A percentile compares a stretch with the other conserved stretches of the same genome.
Conservation (phyloP, 2,329 filamentous ascomycete species). For the Trichoderma pleuroti region DNA sequence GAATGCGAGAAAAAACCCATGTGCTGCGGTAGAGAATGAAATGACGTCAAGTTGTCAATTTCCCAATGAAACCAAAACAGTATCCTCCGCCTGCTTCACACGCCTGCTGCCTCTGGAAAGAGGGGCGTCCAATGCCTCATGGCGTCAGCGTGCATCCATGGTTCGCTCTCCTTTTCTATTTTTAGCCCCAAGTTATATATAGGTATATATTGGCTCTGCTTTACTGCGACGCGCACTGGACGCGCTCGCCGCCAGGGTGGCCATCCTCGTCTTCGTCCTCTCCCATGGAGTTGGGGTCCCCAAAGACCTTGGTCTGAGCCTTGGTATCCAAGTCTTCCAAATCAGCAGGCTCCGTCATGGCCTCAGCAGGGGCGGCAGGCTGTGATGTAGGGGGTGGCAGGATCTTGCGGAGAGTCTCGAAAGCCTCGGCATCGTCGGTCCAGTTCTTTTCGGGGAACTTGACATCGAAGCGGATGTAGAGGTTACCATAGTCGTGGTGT, state of each 20-base stretch:
- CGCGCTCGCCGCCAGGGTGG: conserved; percentile 70
- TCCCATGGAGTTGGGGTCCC: conserved; percentile 55
- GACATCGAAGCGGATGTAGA: conserved; percentile 96
- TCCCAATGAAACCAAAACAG: conserved; percentile 19
- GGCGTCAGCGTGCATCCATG: not conserved
- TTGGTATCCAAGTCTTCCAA: conserved; percentile 79
- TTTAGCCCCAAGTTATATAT: not conserved
- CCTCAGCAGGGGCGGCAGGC: conserved; percentile 68
- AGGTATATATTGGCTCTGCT: conserved; percentile 18
- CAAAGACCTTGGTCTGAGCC: conserved; percentile 63
- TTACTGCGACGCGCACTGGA: conserved; percentile 88
- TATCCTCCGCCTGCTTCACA: conserved; percentile 22
- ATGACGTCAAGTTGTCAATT: conserved; percentile 15
- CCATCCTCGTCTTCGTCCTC: conserved; percentile 78
- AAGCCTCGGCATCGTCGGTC: conserved; percentile 63
- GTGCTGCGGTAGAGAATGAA: conserved; percentile 17
- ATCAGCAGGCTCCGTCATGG: conserved; percentile 86
- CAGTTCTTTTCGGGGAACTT: conserved; percentile 87
- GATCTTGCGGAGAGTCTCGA: conserved; percentile 76
- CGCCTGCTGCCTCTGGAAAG: not conserved
- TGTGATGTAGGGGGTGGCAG: conserved; percentile 68
- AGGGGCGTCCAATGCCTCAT: not conserved
- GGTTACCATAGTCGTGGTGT: conserved; percentile 92
- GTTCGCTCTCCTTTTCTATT: not conserved
- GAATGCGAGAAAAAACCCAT: conserved; percentile 17